Evolutionary conservation across 805 yeast species (phyloP).

Genomic region (Wickerhamiella kurtzmanii): DNA sequence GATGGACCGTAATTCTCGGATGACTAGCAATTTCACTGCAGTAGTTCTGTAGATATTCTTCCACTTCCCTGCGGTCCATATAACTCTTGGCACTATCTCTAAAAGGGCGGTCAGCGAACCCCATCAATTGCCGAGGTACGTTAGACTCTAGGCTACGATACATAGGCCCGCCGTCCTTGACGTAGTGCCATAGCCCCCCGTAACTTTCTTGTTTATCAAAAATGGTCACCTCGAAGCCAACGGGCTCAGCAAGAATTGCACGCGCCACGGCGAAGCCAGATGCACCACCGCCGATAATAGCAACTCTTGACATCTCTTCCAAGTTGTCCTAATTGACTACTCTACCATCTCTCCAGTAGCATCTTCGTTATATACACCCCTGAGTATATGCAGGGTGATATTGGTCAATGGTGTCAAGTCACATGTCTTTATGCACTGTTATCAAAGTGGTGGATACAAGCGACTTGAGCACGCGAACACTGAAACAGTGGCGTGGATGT

Average conservation of each 20-base stretch:
- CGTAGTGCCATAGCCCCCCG: constrained; percentile 76
- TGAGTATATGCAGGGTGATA: neutral
- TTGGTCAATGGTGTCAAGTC: neutral
- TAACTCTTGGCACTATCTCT: constrained; percentile 36
- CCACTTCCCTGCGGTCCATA: constrained; percentile 49
- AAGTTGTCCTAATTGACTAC: neutral
- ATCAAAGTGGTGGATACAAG: neutral
- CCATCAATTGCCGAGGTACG: constrained; percentile 53
- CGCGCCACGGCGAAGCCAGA: constrained; percentile 54
- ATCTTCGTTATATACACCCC: neutral
- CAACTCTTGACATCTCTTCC: constrained; percentile 28
- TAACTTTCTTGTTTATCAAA: constrained; percentile 44
- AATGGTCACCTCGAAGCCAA: constrained; percentile 38
- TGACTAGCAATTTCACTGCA: constrained; percentile 30
- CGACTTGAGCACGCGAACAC: neutral
- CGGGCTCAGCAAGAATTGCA: constrained; percentile 38
- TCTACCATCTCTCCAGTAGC: neutral
- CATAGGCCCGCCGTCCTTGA: constrained; percentile 35
- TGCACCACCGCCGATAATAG: constrained; percentile 71
- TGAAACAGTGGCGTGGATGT: neutral
- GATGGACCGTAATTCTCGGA: constrained; percentile 25
- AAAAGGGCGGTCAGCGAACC: constrained; percentile 41
- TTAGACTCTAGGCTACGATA: constrained; percentile 61
- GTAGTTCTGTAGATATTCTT: constrained; percentile 46
- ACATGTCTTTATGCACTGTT: neutral